Conservation (phyloP, 129 eudicot genomes). For the Pulicaria dysenterica region DNA sequence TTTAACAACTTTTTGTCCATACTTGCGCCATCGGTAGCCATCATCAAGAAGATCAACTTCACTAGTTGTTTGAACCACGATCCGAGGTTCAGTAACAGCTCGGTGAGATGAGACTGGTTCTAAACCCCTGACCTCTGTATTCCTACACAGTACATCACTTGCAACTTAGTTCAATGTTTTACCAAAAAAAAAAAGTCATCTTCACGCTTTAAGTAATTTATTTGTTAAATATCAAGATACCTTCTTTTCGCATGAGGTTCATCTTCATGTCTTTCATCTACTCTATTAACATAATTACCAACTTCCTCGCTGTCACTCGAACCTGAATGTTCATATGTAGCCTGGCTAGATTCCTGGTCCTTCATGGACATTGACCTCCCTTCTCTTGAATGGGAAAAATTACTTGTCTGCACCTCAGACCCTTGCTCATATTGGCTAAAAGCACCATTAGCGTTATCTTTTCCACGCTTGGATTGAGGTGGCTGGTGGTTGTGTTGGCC, state of each 20-base stretch:
- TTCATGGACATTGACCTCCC: constrained; percentile 38
- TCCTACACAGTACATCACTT: constrained; percentile 45
- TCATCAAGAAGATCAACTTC: constrained; percentile 97
- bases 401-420: constrained; percentile 41
- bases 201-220: neutral
- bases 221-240: constrained; percentile 33
- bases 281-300: constrained; percentile 62
- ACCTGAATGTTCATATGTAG: constrained; percentile 68
- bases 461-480: constrained; percentile 69
- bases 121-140: constrained; percentile 52
- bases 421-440: constrained; percentile 47
- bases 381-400: constrained; percentile 40
- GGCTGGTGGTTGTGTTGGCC: constrained; percentile 91
- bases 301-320: constrained; percentile 88
- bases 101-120: constrained; percentile 76
- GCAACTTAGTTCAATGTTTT: constrained; percentile 7
- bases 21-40: constrained; percentile 95
- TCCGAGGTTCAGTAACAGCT: constrained; percentile 79
- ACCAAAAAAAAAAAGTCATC: constrained; percentile 25
- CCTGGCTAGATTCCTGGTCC: constrained; percentile 84
- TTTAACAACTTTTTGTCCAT: constrained; percentile 94
- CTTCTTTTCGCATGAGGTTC: constrained; percentile 87
- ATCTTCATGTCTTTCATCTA: constrained; percentile 59
- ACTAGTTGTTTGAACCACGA: constrained; percentile 93
- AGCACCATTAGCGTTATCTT: constrained; percentile 51